Evolutionary conservation across 2,329 filamentous ascomycete genomes (phyloP).

Genomic region (Colletotrichum trifolii): DNA sequence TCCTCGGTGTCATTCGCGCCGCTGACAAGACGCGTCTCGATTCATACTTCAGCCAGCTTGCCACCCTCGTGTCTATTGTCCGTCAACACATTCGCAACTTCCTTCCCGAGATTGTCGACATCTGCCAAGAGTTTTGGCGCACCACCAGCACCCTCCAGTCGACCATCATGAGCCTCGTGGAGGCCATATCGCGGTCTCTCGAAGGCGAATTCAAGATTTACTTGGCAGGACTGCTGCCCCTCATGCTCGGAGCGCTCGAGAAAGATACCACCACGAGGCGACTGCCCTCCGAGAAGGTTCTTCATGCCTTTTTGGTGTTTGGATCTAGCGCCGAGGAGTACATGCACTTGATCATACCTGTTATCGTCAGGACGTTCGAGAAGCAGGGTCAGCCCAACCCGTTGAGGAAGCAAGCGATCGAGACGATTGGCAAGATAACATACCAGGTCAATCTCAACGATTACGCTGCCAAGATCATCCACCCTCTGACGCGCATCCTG

Average conservation of each 20-base stretch:
- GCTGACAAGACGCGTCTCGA: constrained; percentile 84
- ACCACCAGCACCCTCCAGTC: constrained; percentile 82
- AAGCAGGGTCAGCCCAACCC: constrained; percentile 83
- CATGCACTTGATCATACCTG: constrained; percentile 98
- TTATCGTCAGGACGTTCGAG: constrained; percentile 94
- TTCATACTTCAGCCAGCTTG: constrained; percentile 97
- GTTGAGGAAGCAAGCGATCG: constrained; percentile 89
- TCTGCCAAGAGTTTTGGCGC: constrained; percentile 92
- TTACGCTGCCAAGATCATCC: constrained; percentile 95
- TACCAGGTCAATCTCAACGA: constrained; percentile 97
- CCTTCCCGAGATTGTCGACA: constrained; percentile 84
- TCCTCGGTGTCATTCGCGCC: constrained; percentile 87
- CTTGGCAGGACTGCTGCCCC: constrained; percentile 84
- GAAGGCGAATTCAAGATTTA: constrained; percentile 99
- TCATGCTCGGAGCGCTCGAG: constrained; percentile 95
- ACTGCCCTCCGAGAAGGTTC: constrained; percentile 86
- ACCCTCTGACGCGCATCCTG: constrained; percentile 87
- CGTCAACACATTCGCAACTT: constrained; percentile 95
- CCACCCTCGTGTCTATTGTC: constrained; percentile 92
- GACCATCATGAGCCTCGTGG: constrained; percentile 91
- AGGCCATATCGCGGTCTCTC: constrained; percentile 91
- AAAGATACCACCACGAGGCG: constrained; percentile 81
- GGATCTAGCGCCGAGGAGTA: constrained; percentile 97
- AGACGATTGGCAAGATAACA: constrained; percentile 93
- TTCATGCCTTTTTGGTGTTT: constrained; percentile 96